Percentiles rank a stretch among this genome's conserved stretches.
phyloP scores from a whole-genome alignment of 176 grass and related monocot genomes.

The Oryza longistaminata region DNA sequence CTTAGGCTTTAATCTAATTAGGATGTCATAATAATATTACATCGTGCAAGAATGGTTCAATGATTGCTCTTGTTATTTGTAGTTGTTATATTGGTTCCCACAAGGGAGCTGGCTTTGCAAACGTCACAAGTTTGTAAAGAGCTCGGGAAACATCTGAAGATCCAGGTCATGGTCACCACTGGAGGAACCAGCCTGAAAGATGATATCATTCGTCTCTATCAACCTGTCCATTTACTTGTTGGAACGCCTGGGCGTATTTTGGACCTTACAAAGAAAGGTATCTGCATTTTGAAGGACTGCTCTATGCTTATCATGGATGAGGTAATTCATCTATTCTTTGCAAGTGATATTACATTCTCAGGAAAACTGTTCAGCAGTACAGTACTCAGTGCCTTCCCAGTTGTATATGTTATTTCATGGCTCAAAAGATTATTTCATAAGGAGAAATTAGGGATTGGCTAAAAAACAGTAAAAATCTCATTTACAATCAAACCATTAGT shows the following conservation, averaged over 20 bases:
- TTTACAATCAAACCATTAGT: background rate
- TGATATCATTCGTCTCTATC: constrained; percentile 86
- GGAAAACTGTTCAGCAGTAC: background rate
- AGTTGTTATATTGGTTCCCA: constrained; percentile 98
- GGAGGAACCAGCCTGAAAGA: constrained; percentile 95
- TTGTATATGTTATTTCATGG: constrained; percentile 1
- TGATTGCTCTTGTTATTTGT: constrained; percentile 30
- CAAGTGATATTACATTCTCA: background rate
- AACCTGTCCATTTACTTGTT: constrained; percentile 92
- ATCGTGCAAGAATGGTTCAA: constrained; percentile 21
- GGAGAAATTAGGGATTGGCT: background rate
- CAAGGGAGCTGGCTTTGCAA: constrained; percentile 92
- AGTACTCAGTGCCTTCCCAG: constrained; percentile 2
- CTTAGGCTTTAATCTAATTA: background rate
- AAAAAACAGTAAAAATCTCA: background rate
- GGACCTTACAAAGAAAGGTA: constrained; percentile 87
- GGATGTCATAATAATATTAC: background rate
- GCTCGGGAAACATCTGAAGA: constrained; percentile 86
- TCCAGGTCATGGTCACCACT: constrained; percentile 96
- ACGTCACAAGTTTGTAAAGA: constrained; percentile 99
- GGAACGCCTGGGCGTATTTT: constrained; percentile 93
- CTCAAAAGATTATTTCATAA: background rate
- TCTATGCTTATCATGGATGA: constrained; percentile 94
- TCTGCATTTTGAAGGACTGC: constrained; percentile 86
- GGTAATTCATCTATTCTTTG: constrained; percentile 56